Evolutionary conservation across 495 filamentous ascomycete genomes (phyloP), one percentile per base, ranked within the genome.

Genomic region (Podospora appendiculata): DNA sequence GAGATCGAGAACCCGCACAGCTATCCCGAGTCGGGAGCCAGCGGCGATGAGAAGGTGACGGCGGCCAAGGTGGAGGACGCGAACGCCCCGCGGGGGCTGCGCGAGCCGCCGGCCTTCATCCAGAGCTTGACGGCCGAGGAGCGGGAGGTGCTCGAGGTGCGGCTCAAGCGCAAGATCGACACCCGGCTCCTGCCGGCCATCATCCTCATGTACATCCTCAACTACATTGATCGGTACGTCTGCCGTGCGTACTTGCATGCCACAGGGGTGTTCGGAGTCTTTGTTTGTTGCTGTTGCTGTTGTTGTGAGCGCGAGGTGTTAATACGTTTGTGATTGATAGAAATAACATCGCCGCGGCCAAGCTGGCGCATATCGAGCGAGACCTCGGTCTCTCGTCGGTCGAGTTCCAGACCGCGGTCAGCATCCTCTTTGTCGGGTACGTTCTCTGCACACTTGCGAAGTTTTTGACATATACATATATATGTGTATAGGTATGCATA

Each of bases 391-490:
- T 81, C 32, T 63, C 57, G 57, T 65, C 55, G 34, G 65, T 53
- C 52, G 51, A 81, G 51, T 81, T 75, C 51, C 78, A 85, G 69
- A 86, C 84, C 4, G 70, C 76, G 17, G 77, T 87, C 48, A 82
- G 77, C 59, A 86, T 88, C 44, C 65, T 88, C 42, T 90, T 89
- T 58, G 86, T 88, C 7, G 86, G 86, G 50, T 88, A 86, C 57
- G 69, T 79, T 38, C 33, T 25, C 25, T 25, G 25, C 25, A 38
- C 11, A 8, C 40, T 40, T 33, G 25, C 25, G 19, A 33, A 1
- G 33, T 6, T 1, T 9, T 58, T 25, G 25, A 2, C 25, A 25
- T 25, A 25, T 25, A 2, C 5, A 25, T 38, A 38, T 38, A 36
- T 36, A 6, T 6, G 6, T 36, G 34, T 11, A 36, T 36, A 36